These are phyloP conservation scores for Stentor roeselii DNA, from an alignment of 73 alveolate species.

Conservation along the genomic window DNA sequence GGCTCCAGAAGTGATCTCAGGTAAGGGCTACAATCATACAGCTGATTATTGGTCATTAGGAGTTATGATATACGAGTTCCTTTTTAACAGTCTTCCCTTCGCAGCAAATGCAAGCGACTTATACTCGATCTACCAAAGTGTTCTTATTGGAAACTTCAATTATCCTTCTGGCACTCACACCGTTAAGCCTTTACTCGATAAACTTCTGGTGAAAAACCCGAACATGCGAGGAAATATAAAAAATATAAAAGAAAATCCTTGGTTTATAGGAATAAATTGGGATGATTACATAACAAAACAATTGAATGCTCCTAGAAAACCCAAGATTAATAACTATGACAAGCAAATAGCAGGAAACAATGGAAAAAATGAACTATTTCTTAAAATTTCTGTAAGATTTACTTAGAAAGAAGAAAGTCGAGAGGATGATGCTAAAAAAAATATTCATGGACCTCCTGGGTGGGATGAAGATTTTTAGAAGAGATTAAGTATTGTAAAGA, in stretches of 20 bases:
- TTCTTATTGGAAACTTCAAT: neutral
- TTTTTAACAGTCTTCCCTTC: conserved; percentile 7
- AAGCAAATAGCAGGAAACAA: neutral
- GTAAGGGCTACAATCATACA: conserved; percentile 14
- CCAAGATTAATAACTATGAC: neutral
- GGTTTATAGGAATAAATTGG: neutral
- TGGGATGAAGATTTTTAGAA: too few species aligned
- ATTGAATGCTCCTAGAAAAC: neutral
- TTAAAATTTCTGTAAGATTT: too few species aligned
- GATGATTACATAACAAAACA: neutral
- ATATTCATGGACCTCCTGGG: too few species aligned
- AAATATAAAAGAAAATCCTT: neutral
- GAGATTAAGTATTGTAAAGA: too few species aligned
- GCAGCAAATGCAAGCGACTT: neutral
- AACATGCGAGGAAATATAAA: neutral
- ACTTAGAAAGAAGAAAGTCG: too few species aligned
- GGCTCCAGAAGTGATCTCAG: conserved; percentile 23
- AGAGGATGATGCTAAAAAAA: too few species aligned
- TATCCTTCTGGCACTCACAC: neutral
- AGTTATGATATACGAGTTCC: conserved; percentile 8
- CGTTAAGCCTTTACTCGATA: neutral
- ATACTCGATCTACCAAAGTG: neutral
- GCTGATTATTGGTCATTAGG: conserved; percentile 26
- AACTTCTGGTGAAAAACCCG: neutral
- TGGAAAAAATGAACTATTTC: too few species aligned